Percentiles rank a stretch among this genome's conserved stretches.
phyloP scores from a whole-genome alignment of 2,329 filamentous ascomycete species.

The Decorospora gaudefroyi region DNA sequence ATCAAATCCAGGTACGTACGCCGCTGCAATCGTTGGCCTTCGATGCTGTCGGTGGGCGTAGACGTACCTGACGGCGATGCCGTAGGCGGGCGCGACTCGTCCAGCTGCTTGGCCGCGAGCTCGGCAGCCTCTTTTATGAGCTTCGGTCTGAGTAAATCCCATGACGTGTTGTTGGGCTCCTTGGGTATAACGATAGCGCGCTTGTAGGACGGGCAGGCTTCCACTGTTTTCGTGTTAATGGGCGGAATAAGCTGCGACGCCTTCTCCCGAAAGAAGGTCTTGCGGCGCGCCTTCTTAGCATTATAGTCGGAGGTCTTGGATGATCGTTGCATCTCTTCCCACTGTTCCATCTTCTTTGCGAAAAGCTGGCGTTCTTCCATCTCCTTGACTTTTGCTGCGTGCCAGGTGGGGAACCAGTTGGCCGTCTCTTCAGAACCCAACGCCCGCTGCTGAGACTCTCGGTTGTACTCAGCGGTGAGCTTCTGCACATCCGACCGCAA shows the following conservation, averaged over 20 bases:
- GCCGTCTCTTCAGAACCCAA: constrained; percentile 27
- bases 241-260: constrained; percentile 46
- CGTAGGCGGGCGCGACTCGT: constrained; percentile 17
- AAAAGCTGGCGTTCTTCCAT: constrained; percentile 41
- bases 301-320: constrained; percentile 38
- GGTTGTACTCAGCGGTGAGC: constrained; percentile 33
- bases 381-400: constrained; percentile 29
- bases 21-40: constrained; percentile 15
- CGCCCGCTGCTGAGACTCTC: constrained; percentile 21
- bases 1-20: constrained; percentile 15
- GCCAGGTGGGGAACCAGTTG: constrained; percentile 30
- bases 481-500: constrained; percentile 36
- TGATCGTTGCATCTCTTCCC: constrained; percentile 42
- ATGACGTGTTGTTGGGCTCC: constrained; percentile 44
- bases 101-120: constrained; percentile 15
- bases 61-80: constrained; percentile 27
- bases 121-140: constrained; percentile 43
- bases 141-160: constrained; percentile 45
- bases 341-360: constrained; percentile 46
- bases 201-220: constrained; percentile 48
- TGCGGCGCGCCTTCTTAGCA: constrained; percentile 42
- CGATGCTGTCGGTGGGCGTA: constrained; percentile 24
- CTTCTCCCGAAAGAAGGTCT: constrained; percentile 45
- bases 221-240: constrained; percentile 41
- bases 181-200: constrained; percentile 48